Conservation (phyloP, 208 protist species). For the Trypanosoma conorhini region DNA sequence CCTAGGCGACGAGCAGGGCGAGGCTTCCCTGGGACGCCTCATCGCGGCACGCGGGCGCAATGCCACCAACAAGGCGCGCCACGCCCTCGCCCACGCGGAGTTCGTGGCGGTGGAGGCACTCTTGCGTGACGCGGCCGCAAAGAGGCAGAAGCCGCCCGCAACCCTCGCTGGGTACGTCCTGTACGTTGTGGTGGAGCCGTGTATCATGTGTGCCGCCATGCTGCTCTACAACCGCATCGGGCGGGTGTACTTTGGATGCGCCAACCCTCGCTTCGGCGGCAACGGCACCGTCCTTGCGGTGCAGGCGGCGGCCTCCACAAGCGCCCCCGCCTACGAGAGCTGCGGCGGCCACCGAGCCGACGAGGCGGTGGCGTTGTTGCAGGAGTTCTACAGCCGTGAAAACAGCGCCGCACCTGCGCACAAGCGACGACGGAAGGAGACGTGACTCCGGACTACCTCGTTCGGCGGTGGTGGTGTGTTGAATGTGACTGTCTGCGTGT, state of each 20-base stretch:
- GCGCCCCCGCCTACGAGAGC: slow-evolving; percentile 46
- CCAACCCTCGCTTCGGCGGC: slow-evolving; percentile 95
- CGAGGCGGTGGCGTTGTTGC: slow-evolving; percentile 69
- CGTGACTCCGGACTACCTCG: neutral
- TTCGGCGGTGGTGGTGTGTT: neutral
- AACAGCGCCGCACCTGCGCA: slow-evolving; percentile 74
- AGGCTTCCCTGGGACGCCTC: neutral
- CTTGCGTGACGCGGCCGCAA: neutral
- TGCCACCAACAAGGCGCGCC: slow-evolving; percentile 82
- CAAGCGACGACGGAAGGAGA: slow-evolving; percentile 64
- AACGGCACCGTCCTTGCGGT: slow-evolving; percentile 89
- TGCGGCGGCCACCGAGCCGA: slow-evolving; percentile 61
- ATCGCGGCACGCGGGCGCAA: slow-evolving; percentile 71
- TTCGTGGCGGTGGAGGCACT: slow-evolving; percentile 74
- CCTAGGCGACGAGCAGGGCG: neutral
- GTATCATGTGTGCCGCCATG: slow-evolving; percentile 95
- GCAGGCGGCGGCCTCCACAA: slow-evolving; percentile 28
- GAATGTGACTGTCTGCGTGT: slow-evolving; percentile 5
- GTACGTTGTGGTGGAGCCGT: slow-evolving; percentile 96
- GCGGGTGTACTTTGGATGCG: slow-evolving; percentile 91
- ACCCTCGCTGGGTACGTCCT: slow-evolving; percentile 68
- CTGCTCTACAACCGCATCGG: slow-evolving; percentile 71
- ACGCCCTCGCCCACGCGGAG: slow-evolving; percentile 93
- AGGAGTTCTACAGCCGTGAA: slow-evolving; percentile 80
- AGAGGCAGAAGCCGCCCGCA: neutral